Conservation (phyloP, 768 basidiomycete genomes). For the Lactarius trivialis region DNA sequence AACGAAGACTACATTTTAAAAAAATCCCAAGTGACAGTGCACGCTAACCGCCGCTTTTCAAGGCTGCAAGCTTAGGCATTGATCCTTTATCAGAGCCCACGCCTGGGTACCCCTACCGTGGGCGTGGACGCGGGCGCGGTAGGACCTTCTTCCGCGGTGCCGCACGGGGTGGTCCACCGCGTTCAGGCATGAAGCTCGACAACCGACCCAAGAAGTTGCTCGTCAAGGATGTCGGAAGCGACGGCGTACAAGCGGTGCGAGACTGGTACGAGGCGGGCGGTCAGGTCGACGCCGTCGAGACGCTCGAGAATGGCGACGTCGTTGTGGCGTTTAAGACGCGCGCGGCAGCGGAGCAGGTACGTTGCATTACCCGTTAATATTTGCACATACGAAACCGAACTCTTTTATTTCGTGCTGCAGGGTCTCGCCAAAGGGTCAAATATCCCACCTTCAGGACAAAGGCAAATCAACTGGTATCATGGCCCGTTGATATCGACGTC, state of each 20-base stretch:
- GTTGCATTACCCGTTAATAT: constrained; percentile 22
- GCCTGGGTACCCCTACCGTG: constrained; percentile 43
- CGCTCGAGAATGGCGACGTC: constrained; percentile 48
- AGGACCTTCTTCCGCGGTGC: constrained; percentile 55
- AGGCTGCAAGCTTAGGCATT: constrained; percentile 75
- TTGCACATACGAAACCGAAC: not conserved
- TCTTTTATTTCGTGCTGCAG: constrained; percentile 31
- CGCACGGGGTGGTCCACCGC: constrained; percentile 58
- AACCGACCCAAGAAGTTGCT: constrained; percentile 79
- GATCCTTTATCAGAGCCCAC: constrained; percentile 33
- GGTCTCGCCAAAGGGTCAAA: constrained; percentile 65
- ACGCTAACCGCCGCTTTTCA: not conserved
- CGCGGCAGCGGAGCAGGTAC: constrained; percentile 69
- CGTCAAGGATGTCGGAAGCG: constrained; percentile 58
- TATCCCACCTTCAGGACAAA: constrained; percentile 57
- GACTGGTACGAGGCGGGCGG: constrained; percentile 83
- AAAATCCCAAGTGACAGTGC: not conserved
- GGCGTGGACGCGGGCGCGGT: constrained; percentile 57
- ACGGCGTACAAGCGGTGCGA: constrained; percentile 52
- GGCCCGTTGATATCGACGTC: constrained; percentile 26
- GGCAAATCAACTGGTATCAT: constrained; percentile 63
- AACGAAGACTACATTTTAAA: constrained; percentile 27
- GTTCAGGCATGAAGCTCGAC: constrained; percentile 81
- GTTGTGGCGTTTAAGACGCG: constrained; percentile 68
- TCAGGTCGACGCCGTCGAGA: constrained; percentile 60